Evolutionary conservation across 768 basidiomycete genomes (phyloP), one percentile per base, ranked within the genome.

Genomic region (Kwoniella europaea): DNA sequence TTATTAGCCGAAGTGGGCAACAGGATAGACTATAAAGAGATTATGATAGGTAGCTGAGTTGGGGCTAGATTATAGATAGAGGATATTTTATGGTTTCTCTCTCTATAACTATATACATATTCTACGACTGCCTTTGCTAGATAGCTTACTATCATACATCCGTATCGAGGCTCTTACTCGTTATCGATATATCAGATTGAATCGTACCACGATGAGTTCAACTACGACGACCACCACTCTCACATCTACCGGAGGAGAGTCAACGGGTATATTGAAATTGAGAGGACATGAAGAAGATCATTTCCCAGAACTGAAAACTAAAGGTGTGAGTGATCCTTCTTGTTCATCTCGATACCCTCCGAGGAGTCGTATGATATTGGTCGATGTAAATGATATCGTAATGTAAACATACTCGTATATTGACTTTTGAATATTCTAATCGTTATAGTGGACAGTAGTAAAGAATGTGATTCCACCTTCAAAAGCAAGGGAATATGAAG

Each of bases 401-500:
- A 35, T 35, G 35, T 35, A 4, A 35, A 35, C 6, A 35, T 4
- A 35, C 35, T 35, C 35, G 35, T 6, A 35, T 35, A 35, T 35
- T 35, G 35, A 35, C 35, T 35, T 35, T 35, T 35, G 35, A 35
- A 7, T 35, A 35, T 35, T 7, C 35, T 35, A 35, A 35, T 35
- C 35, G 35, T 35, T 9, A 63, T 44, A 65, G 64, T 80, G 67
- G 65, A 72, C 71, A 24, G 78, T 83, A 50, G 74, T 79, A 42
- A 67, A 70, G 55, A 68, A 67, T 52, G 82, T 79, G 9, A 70
- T 84, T 22, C 53, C 74, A 7, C 16, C 42, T 4, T 78, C 76
- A 41, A 71, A 72, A 29, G 80, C 83, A 0, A 66, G 61, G 18
- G 63, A 67, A 27, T 82, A 84, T 58, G 80, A 74, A 20, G 67